Evolutionary conservation across 345 rosid species (phyloP).

Genomic region (Bruguiera parviflora): DNA sequence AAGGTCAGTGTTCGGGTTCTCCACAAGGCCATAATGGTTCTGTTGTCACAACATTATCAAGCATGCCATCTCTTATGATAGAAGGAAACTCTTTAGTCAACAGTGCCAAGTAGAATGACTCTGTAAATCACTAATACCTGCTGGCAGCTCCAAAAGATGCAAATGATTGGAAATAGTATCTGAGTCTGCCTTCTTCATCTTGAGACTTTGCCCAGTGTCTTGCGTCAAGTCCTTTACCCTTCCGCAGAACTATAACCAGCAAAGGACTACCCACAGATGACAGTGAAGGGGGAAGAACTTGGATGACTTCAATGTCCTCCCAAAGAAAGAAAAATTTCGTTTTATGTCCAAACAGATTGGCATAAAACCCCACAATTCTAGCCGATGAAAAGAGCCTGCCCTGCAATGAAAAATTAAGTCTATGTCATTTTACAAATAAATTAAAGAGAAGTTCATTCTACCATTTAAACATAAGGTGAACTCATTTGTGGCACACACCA

Average conservation of each 20-base stretch:
- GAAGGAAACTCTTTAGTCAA: background rate
- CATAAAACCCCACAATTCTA: conserved; percentile 79
- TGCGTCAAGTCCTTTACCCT: conserved; percentile 69
- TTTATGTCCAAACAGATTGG: conserved; percentile 84
- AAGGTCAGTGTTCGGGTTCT: conserved; percentile 53
- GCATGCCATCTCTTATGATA: conserved; percentile 10
- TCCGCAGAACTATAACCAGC: conserved; percentile 54
- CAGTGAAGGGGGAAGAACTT: conserved; percentile 64
- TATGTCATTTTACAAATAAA: background rate
- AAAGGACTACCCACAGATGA: conserved; percentile 73
- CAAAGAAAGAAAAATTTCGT: conserved; percentile 78
- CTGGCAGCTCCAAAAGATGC: conserved; percentile 63
- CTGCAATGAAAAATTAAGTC: conserved; percentile 31
- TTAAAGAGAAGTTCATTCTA: background rate
- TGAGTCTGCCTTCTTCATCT: conserved; percentile 79
- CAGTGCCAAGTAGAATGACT: background rate
- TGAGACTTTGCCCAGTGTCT: conserved; percentile 71
- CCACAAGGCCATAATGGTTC: conserved; percentile 89
- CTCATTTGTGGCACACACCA: no score
- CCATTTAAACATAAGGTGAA: background rate
- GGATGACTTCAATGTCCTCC: conserved; percentile 84
- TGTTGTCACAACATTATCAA: conserved; percentile 27
- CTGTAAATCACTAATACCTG: conserved; percentile 44
- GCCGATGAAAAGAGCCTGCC: conserved; percentile 85
- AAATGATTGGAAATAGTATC: conserved; percentile 71